Base-by-base conservation (phyloP, 2,329 filamentous ascomycete genomes). In the Monascus ruber region DNA sequence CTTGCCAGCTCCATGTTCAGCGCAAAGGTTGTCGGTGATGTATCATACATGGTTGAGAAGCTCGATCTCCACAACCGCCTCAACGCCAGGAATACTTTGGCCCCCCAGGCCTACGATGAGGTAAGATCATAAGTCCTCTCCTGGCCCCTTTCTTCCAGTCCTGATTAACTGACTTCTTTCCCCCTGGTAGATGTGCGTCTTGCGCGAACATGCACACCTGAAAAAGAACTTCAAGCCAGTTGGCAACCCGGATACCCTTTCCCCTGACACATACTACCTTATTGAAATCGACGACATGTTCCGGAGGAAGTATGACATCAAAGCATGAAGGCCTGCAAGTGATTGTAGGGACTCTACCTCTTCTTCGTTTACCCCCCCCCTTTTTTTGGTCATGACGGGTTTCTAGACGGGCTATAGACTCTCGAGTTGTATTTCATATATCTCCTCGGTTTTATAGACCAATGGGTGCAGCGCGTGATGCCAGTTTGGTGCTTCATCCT, bases 261-360 rank as follows among this genome's bases (percentile, higher is more conserved):
- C 61, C 44, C 65, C 74, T 43, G 81, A 78, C 42, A 78, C 79
- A 24, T 91, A 89, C 71, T 91, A 88, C 69, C 73, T 91, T 42
- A 77, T 77, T 57, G 79, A 81, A 61, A 75, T 91, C 35, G 84
- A 91, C 56, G 83, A 85, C 53, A 86, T 86, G 83, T 91, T 85
- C 79, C 80, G 83, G 70, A 77, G 85, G 55, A 75, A 76, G 59
- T 91, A 91, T 66, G 67, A 72, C 41, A 60, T 88, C 68, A 84
- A 88, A 74, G 79, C 74, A 62, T 88, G 76, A 58, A 47, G 42
- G 49, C 51, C 52, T 55, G 6, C 28, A 29, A 17, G 17, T 17
- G 17, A 17, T 17, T 17, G 17, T 17, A 17, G 17, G 17, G 17
- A 17, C 3, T 17, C 3, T 17, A 17, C 17, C 51, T 46, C 37